phyloP scores from a whole-genome alignment of 169 alveolate genomes.

The Toxoplasma gondii region DNA sequence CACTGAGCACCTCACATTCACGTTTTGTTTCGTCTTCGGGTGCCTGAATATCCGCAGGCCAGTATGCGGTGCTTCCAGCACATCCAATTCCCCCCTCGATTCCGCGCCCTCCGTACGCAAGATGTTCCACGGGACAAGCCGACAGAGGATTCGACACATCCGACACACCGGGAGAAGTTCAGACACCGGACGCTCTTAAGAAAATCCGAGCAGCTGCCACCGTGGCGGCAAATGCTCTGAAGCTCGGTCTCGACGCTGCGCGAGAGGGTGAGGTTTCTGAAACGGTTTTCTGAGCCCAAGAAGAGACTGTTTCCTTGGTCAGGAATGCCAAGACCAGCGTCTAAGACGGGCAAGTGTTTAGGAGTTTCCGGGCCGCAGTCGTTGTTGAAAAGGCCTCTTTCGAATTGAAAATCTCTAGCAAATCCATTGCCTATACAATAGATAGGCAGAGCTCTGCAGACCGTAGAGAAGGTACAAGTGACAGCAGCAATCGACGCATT shows the following conservation, averaged over 20 bases:
- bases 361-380: not conserved
- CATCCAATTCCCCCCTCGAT: slow-evolving; percentile 23
- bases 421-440: too few species aligned
- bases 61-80: slow-evolving; percentile 54
- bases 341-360: not conserved
- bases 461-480: too few species aligned
- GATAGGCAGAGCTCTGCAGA: too few species aligned
- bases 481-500: too few species aligned
- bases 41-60: not conserved
- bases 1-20: too few species aligned
- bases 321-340: not conserved
- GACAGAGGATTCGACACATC: not conserved
- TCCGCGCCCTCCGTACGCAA: slow-evolving; percentile 50
- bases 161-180: slow-evolving; percentile 8
- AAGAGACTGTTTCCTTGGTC: not conserved
- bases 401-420: not conserved
- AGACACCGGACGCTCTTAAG: slow-evolving; percentile 15
- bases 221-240: slow-evolving; percentile 52
- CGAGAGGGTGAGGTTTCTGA: slow-evolving; percentile 30
- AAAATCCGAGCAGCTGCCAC: not conserved
- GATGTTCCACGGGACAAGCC: not conserved
- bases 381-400: not conserved
- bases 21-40: not conserved
- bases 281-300: too few species aligned
- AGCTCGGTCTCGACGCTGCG: slow-evolving; percentile 25